Evolutionary conservation across 2,329 filamentous ascomycete genomes (phyloP).

Genomic region (Didymella segeticola): DNA sequence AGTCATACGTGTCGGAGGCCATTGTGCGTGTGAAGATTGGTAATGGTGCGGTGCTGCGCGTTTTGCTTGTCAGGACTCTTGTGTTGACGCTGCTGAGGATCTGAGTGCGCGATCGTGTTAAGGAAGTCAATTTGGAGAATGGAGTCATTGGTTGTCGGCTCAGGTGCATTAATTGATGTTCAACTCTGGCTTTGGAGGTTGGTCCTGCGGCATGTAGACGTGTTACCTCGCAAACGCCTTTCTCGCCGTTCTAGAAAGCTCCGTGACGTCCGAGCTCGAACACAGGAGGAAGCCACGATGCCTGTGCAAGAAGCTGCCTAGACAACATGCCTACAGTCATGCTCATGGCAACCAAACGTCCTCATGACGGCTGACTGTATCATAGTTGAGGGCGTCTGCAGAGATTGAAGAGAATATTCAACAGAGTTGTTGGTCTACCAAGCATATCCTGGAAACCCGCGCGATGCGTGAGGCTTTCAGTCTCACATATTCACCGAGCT

Average conservation of each 20-base stretch:
- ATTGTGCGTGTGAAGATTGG: constrained; percentile 3
- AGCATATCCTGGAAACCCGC: not conserved
- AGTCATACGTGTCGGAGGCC: not conserved
- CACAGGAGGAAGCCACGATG: not conserved
- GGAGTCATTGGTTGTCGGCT: too few relatives aligned
- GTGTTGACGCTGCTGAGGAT: not conserved
- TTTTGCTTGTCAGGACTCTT: not conserved
- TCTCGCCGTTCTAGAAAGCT: constrained; percentile 18
- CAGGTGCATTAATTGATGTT: constrained; percentile 5
- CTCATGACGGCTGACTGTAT: too few relatives aligned
- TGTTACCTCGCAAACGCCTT: constrained; percentile 3
- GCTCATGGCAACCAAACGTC: too few relatives aligned
- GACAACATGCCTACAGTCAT: not conserved
- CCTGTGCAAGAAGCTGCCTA: not conserved
- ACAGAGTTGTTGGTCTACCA: too few relatives aligned
- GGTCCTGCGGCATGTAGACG: not conserved
- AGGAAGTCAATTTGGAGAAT: not conserved
- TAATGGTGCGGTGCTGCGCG: not conserved
- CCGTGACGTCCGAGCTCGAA: constrained; percentile 7
- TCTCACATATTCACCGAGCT: not conserved
- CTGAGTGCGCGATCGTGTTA: not conserved
- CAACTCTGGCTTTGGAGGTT: not conserved
- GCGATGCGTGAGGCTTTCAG: constrained; percentile 4
- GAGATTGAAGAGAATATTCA: too few relatives aligned
- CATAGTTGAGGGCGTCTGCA: too few relatives aligned